Conservation (phyloP, 1,284 basidiomycete genomes). For the Pseudozyma thailandica region DNA sequence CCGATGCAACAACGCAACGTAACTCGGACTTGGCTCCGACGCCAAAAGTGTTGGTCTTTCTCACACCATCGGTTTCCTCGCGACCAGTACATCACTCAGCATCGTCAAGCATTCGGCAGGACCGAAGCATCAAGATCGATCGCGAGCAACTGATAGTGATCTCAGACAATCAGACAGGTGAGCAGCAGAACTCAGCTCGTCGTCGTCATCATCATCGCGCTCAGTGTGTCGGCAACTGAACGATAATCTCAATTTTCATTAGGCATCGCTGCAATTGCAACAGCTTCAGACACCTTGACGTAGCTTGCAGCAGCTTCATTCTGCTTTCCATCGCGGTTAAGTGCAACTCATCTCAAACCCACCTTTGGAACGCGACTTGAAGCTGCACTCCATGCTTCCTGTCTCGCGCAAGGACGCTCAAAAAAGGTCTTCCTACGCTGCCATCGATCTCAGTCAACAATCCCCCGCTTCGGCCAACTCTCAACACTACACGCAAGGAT, state of each 20-base stretch:
- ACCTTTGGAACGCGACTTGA: slow-evolving; percentile 4
- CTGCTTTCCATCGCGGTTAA: neutral
- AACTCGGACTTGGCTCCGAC: too few species aligned
- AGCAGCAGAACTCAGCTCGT: neutral
- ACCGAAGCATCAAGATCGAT: too few species aligned
- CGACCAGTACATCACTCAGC: neutral
- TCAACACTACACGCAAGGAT: slow-evolving; percentile 10
- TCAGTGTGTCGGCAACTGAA: neutral
- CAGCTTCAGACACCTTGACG: neutral
- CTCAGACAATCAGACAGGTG: neutral
- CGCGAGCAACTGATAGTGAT: neutral
- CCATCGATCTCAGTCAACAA: slow-evolving; percentile 24
- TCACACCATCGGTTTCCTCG: slow-evolving; percentile 1
- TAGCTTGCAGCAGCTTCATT: neutral
- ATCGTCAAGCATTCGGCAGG: neutral
- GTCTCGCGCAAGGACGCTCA: slow-evolving; percentile 37
- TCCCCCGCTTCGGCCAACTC: slow-evolving; percentile 10
- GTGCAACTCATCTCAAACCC: neutral
- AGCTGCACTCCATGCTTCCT: slow-evolving; percentile 39
- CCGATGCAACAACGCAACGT: neutral
- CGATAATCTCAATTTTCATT: neutral
- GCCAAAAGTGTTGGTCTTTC: slow-evolving; percentile 11
- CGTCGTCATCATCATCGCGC: neutral
- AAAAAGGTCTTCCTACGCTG: slow-evolving; percentile 37
- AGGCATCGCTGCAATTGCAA: neutral